Percentiles rank a stretch among this genome's conserved stretches.
Conservation (phyloP, 2,329 filamentous ascomycete species). For the Colletotrichum sp. region DNA sequence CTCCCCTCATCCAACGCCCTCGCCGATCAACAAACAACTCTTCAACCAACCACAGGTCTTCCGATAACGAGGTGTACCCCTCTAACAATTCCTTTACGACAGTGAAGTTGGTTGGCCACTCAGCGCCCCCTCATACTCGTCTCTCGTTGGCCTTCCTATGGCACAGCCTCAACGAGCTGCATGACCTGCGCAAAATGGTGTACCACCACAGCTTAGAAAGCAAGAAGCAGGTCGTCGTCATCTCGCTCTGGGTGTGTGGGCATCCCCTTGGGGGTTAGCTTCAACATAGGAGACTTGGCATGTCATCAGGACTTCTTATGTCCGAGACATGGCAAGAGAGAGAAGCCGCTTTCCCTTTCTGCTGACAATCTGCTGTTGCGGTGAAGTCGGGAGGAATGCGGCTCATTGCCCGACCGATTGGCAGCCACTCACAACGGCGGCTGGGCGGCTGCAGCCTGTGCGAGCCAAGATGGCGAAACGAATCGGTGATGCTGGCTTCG, state of each 20-base stretch:
- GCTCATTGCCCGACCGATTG: not conserved
- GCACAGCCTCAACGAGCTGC: not conserved
- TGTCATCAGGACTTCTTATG: conserved; percentile 1
- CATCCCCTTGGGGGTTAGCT: not conserved
- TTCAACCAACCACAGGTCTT: not conserved
- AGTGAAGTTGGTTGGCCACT: not conserved
- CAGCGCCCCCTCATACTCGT: not conserved
- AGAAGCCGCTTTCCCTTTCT: not conserved
- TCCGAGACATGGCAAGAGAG: not conserved
- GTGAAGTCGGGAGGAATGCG: not conserved
- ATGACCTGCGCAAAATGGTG: not conserved
- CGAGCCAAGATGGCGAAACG: not conserved
- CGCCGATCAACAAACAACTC: not conserved
- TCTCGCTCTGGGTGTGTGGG: not conserved
- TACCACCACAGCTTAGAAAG: not conserved
- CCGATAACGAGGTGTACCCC: not conserved
- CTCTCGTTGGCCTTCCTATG: not conserved
- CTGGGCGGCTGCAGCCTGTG: not conserved
- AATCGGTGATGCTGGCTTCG: not conserved
- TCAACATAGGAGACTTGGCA: conserved; percentile 7
- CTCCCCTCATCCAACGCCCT: not conserved
- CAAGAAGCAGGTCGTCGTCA: conserved; percentile 5
- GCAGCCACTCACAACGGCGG: not conserved
- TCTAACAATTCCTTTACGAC: not conserved
- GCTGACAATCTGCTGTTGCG: not conserved